Percentiles rank a stretch among this genome's conserved stretches.
Conservation (phyloP, 495 filamentous ascomycete genomes). For the Penicillium manginii region DNA sequence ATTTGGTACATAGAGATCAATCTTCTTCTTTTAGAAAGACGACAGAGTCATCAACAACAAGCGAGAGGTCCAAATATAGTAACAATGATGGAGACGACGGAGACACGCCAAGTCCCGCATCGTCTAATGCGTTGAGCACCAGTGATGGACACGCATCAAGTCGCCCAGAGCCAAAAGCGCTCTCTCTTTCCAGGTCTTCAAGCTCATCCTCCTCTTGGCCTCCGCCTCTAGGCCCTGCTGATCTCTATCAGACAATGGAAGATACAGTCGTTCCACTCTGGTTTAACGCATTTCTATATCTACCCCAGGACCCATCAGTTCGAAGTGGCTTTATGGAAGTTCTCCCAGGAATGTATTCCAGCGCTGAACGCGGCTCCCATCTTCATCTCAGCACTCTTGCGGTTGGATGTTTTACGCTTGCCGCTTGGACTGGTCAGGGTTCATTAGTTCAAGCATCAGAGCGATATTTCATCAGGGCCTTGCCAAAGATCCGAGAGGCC, state of each 20-base stretch:
- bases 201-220: constrained; percentile 6
- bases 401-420: constrained; percentile 56
- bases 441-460: constrained; percentile 40
- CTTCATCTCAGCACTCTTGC: constrained; percentile 63
- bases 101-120: not conserved
- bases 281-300: constrained; percentile 41
- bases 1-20: constrained; percentile 68
- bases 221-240: constrained; percentile 3
- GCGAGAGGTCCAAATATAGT: constrained; percentile 2
- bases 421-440: constrained; percentile 49
- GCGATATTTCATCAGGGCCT: constrained; percentile 47
- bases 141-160: not conserved
- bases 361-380: constrained; percentile 47
- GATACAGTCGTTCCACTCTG: constrained; percentile 37
- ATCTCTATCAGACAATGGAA: constrained; percentile 34
- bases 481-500: constrained; percentile 56
- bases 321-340: constrained; percentile 51
- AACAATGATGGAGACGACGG: not conserved
- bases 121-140: not conserved
- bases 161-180: not conserved
- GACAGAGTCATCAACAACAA: not conserved
- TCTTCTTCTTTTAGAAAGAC: constrained; percentile 52
- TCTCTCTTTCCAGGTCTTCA: not conserved
- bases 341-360: constrained; percentile 56
- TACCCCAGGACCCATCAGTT: constrained; percentile 34